Base-by-base conservation (phyloP, 2,329 filamentous ascomycete genomes). In the Phoma sp. region DNA sequence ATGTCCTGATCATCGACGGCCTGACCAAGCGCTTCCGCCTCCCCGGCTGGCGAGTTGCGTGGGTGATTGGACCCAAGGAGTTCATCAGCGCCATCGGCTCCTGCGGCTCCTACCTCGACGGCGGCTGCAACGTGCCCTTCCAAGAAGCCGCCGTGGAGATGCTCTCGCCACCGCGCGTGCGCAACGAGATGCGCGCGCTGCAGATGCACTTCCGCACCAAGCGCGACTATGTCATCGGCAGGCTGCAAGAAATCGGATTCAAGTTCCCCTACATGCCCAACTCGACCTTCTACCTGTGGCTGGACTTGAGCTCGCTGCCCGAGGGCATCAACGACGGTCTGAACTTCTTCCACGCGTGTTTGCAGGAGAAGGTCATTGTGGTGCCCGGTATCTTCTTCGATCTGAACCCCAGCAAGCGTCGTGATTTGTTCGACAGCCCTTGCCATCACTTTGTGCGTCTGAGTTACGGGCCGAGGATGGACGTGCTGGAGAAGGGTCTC, bases 311-410 rank as follows among this genome's bases (percentile, higher is more conserved):
- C 23, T 82, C 83, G 42, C 80, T 95, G 2, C 90, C 93, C 0
- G 83, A 83, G n/a, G 84, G 87, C 58, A 96, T 98, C 74, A 88
- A 89, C 55, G 93, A 98, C 73, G 93, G 93, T 7, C 80, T 98
- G 69, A 96, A 96, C 80, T 98, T 98, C 83, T 97, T 98, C 86
- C 87, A 95, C 74, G 92, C 92, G 27, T 95, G 95, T 71, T 80
- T 98, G 39, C 86, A 90, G 69, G 92, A 97, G 81, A 96, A 96
- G 82, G 91, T 96, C 63, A 97, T 97, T 70, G 92, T 97, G 14
- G 93, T 98, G 4, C 93, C 93, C 0, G 93, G 93, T 56, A 98
- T 98, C 75, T 98, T 98, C 83, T 98, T 98, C 74, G 93, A 98
- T 70, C 78, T 98, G 61, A 98, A 98, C 79, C 93, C 93, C 4